Evolutionary conservation across 1,284 basidiomycete genomes (phyloP).

Genomic region (Pseudozyma sp.): DNA sequence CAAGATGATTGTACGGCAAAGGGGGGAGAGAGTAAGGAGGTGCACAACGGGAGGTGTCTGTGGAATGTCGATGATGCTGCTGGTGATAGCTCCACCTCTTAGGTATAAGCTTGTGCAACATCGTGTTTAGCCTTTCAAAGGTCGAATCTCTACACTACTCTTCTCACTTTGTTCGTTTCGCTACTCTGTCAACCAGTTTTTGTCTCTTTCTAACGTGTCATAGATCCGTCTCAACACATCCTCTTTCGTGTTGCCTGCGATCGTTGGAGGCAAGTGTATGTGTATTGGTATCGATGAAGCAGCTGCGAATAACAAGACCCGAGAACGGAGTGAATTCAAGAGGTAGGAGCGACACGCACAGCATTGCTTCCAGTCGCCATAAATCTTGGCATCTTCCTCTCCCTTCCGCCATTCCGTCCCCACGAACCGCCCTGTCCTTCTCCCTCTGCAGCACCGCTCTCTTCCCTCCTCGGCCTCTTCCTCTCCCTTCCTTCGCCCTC

Average conservation of each 20-base stretch:
- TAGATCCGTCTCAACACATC: constrained; percentile 6
- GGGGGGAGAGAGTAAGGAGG: constrained; percentile 26
- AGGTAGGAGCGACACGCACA: constrained; percentile 47
- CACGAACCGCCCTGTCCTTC: constrained; percentile 24
- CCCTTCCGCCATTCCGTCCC: constrained; percentile 23
- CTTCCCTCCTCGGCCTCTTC: constrained; percentile 19
- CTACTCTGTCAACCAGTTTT: background rate
- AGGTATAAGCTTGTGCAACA: background rate
- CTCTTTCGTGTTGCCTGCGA: background rate
- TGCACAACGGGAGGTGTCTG: constrained; percentile 33
- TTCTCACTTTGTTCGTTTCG: background rate
- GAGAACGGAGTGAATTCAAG: constrained; percentile 4
- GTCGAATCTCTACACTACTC: no score
- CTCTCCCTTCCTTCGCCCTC: constrained; percentile 13
- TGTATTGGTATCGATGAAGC: constrained; percentile 24
- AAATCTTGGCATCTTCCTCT: constrained; percentile 44
- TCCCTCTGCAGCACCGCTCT: no score
- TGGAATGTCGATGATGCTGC: constrained; percentile 42
- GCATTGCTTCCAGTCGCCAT: constrained; percentile 57
- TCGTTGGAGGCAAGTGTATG: constrained; percentile 1
- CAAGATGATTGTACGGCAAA: constrained; percentile 19
- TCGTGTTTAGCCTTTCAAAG: no score
- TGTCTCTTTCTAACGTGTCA: background rate
- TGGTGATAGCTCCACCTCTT: background rate
- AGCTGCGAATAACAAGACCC: background rate